Evolutionary conservation across 2,329 filamentous ascomycete genomes (phyloP).

Genomic region (Tympanopsis confertula): DNA sequence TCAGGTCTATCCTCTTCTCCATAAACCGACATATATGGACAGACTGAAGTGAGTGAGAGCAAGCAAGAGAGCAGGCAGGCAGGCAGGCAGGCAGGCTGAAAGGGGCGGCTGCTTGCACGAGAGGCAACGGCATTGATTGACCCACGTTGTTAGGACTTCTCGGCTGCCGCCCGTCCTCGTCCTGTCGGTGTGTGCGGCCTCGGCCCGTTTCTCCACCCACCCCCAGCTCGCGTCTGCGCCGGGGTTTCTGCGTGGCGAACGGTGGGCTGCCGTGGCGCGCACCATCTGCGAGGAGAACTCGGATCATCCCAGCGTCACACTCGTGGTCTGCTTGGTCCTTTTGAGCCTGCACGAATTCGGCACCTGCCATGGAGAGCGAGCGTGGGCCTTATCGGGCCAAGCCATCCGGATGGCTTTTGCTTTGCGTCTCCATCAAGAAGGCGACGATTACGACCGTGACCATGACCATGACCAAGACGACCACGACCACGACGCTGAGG

Average conservation of each 20-base stretch:
- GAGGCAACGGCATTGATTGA: no score
- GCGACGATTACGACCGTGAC: conserved; percentile 63
- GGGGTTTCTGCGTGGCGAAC: conserved; percentile 77
- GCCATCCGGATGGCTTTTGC: conserved; percentile 96
- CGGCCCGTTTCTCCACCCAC: conserved; percentile 88
- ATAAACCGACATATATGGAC: conserved; percentile 95
- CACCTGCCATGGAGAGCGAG: conserved; percentile 88
- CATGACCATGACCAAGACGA: conserved; percentile 32
- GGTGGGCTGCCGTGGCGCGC: conserved; percentile 79
- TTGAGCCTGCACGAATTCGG: conserved; percentile 91
- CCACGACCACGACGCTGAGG: conserved; percentile 56
- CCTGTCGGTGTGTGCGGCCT: conserved; percentile 86
- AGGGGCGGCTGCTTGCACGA: no score
- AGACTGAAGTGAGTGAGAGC: conserved; percentile 47
- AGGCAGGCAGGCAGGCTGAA: no score
- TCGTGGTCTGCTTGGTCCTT: conserved; percentile 78
- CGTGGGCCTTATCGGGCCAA: conserved; percentile 90
- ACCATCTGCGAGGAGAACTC: conserved; percentile 79
- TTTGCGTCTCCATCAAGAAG: conserved; percentile 80
- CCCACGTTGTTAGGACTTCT: conserved; percentile 35
- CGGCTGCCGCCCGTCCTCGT: conserved; percentile 80
- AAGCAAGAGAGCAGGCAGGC: no score
- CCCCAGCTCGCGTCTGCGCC: conserved; percentile 66
- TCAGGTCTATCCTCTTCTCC: conserved; percentile 84
- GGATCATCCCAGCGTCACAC: conserved; percentile 91